Percentiles rank a stretch among this genome's conserved stretches.
phyloP scores from a whole-genome alignment of 1,284 basidiomycete species.

The Ceratobasidium sp. region DNA sequence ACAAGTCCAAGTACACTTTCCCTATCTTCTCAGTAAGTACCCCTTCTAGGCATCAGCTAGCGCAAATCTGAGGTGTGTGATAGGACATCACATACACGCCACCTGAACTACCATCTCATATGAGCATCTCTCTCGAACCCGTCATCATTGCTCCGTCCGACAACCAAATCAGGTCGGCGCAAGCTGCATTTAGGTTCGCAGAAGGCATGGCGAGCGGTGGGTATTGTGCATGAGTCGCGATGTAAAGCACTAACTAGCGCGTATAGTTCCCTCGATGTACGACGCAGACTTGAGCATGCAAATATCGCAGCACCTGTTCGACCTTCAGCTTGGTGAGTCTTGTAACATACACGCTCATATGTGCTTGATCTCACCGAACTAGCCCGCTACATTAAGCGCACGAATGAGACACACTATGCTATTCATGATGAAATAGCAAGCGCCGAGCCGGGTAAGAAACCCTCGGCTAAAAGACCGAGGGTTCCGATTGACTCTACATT shows the following conservation, averaged over 20 bases:
- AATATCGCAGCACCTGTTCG: background rate
- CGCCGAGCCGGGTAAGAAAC: background rate
- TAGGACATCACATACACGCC: conserved; percentile 12
- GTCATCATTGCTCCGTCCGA: background rate
- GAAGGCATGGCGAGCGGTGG: background rate
- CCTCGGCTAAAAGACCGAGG: too few relatives aligned
- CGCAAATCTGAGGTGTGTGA: too few relatives aligned
- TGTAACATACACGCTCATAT: background rate
- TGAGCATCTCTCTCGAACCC: background rate
- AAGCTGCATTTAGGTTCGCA: background rate
- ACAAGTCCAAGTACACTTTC: background rate
- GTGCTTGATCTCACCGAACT: too few relatives aligned
- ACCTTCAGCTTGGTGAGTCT: background rate
- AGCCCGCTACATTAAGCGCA: background rate
- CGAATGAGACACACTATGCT: background rate
- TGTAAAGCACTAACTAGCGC: background rate
- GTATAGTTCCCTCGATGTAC: too few relatives aligned
- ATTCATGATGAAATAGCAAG: background rate
- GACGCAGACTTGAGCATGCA: background rate
- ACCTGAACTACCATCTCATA: background rate
- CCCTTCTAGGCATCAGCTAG: too few relatives aligned
- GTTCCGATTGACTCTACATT: background rate
- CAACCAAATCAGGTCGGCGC: background rate
- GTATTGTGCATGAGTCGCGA: background rate
- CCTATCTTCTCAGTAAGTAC: conserved; percentile 1